phyloP scores from a whole-genome alignment of 257 asterid species.

The Fraxinus anomala region DNA sequence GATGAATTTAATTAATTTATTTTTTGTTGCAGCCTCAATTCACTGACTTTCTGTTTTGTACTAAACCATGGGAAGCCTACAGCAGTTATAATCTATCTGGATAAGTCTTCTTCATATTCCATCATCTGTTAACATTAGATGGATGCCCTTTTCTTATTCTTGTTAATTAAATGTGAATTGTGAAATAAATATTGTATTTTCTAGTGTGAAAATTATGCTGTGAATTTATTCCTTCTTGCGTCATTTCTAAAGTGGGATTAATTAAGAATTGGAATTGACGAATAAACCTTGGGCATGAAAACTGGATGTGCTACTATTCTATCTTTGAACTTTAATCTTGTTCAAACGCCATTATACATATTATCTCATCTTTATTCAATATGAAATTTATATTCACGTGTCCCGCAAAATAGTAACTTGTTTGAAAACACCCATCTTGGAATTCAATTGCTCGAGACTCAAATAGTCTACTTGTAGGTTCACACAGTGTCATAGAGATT shows the following conservation, averaged over 20 bases:
- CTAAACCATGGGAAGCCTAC: conserved; percentile 29
- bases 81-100: conserved; percentile 26
- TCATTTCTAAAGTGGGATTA: no score
- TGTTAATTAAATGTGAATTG: conserved; percentile 10
- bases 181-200: background rate
- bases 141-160: conserved; percentile 6
- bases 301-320: no score
- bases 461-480: no score
- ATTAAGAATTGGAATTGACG: background rate
- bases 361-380: background rate
- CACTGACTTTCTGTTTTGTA: conserved; percentile 15
- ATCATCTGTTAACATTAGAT: conserved; percentile 18
- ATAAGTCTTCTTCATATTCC: conserved; percentile 3
- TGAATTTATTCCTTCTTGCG: no score
- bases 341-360: no score
- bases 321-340: background rate
- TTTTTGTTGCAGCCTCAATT: conserved; percentile 33
- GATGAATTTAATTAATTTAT: no score
- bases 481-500: no score
- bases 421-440: background rate
- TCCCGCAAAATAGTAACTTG: background rate
- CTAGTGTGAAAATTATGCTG: background rate
- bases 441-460: no score
- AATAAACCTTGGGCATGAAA: background rate
- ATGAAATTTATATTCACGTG: no score